Percentiles rank a stretch among this genome's conserved stretches.
Conservation (phyloP, 148 eudicot species). For the Suaeda aralocaspica region DNA sequence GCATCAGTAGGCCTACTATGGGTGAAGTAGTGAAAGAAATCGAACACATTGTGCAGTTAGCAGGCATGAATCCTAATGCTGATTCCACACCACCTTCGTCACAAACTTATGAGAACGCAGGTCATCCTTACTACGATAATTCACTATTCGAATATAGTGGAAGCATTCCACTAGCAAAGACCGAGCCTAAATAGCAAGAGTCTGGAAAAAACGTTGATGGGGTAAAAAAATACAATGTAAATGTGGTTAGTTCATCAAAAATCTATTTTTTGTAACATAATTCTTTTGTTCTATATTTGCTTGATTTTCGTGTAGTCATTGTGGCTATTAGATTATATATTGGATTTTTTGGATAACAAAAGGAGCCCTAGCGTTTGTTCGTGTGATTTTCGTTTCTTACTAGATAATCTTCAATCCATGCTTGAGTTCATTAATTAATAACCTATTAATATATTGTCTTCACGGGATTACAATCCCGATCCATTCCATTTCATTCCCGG, state of each 20-base stretch:
- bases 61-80: slow-evolving; percentile 58
- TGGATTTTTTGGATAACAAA: too few relatives aligned
- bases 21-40: slow-evolving; percentile 75
- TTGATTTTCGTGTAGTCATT: too few relatives aligned
- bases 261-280: neutral
- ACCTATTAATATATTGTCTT: too few relatives aligned
- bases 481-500: too few relatives aligned
- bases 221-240: slow-evolving; percentile 6
- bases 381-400: too few relatives aligned
- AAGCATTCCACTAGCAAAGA: slow-evolving; percentile 27
- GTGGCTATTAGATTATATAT: too few relatives aligned
- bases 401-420: too few relatives aligned
- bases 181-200: slow-evolving; percentile 24
- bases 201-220: neutral
- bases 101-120: slow-evolving; percentile 31
- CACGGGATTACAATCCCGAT: too few relatives aligned
- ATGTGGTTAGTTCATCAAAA: neutral
- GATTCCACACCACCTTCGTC: slow-evolving; percentile 64
- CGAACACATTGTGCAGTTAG: slow-evolving; percentile 54
- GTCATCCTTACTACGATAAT: slow-evolving; percentile 46
- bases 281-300: neutral
- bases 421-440: too few relatives aligned
- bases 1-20: slow-evolving; percentile 56
- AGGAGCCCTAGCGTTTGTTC: too few relatives aligned
- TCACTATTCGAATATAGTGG: slow-evolving; percentile 42